phyloP scores from a whole-genome alignment of 768 basidiomycete species.

The Leccinum variicolor region DNA sequence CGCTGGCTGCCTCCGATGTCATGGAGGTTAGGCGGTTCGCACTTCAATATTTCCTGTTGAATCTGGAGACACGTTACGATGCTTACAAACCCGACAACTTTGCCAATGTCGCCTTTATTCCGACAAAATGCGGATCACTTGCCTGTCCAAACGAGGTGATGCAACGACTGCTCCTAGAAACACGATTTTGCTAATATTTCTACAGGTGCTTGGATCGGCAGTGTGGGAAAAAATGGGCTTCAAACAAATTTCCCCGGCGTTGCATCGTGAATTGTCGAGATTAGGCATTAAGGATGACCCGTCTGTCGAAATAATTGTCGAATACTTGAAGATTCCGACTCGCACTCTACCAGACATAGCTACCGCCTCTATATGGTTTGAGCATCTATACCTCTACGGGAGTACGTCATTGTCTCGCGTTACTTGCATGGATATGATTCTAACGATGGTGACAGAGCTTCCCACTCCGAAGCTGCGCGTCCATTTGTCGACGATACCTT shows the following conservation, averaged over 20 bases:
- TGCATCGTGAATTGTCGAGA: constrained; percentile 7
- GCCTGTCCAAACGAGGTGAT: constrained; percentile 10
- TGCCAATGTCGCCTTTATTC: constrained; percentile 8
- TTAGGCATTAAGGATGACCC: constrained; percentile 10
- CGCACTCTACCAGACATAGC: background rate
- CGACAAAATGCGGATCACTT: constrained; percentile 5
- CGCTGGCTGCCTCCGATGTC: constrained; percentile 3
- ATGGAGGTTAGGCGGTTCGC: background rate
- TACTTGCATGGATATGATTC: background rate
- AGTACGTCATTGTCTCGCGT: constrained; percentile 2
- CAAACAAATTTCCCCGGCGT: background rate
- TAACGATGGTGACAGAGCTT: constrained; percentile 3
- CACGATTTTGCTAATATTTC: background rate
- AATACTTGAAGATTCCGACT: background rate
- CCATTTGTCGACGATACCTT: constrained; percentile 3
- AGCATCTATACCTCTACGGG: constrained; percentile 1
- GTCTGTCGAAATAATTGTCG: background rate
- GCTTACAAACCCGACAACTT: constrained; percentile 13
- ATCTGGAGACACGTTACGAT: constrained; percentile 8
- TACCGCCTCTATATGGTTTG: constrained; percentile 7
- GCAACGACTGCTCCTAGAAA: background rate
- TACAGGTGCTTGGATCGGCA: constrained; percentile 7
- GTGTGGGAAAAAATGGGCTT: constrained; percentile 11
- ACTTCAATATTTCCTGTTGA: constrained; percentile 10
- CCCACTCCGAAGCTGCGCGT: constrained; percentile 4